Percentiles rank a stretch among this genome's conserved stretches.
Conservation (phyloP, 305 asterid species). For the Solanum hybrid region DNA sequence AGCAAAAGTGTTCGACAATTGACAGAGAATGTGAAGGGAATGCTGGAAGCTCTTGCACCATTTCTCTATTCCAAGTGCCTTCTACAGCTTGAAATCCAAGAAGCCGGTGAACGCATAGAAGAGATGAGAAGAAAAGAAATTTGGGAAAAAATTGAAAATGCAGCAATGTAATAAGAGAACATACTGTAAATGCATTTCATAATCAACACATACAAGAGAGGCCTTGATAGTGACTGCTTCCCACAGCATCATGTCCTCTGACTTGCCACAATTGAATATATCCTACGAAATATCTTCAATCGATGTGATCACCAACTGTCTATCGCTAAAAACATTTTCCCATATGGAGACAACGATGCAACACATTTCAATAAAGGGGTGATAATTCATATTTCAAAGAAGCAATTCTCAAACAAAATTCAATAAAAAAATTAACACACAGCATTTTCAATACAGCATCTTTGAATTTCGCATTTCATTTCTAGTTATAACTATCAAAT, state of each 20-base stretch:
- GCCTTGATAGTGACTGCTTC: not conserved
- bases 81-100: slow-evolving; percentile 25
- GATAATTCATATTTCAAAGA: not conserved
- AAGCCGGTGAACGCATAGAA: slow-evolving; percentile 16
- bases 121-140: slow-evolving; percentile 36
- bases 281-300: not conserved
- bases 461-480: not conserved
- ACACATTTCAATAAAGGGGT: not conserved
- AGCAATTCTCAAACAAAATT: not conserved
- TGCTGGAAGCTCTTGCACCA: slow-evolving; percentile 65
- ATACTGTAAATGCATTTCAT: not conserved
- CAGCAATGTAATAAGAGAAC: slow-evolving; percentile 23
- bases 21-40: slow-evolving; percentile 56
- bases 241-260: not conserved
- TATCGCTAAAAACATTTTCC: not conserved
- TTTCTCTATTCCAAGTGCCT: slow-evolving; percentile 45
- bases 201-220: not conserved
- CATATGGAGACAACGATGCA: not conserved
- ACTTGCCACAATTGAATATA: not conserved
- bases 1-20: slow-evolving; percentile 51
- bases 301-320: not conserved
- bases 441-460: not conserved
- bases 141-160: slow-evolving; percentile 55
- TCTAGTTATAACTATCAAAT: not conserved
- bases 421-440: not conserved